Evolutionary conservation across 495 filamentous ascomycete species (phyloP).

Genomic region (Daldinia caldariorum): DNA sequence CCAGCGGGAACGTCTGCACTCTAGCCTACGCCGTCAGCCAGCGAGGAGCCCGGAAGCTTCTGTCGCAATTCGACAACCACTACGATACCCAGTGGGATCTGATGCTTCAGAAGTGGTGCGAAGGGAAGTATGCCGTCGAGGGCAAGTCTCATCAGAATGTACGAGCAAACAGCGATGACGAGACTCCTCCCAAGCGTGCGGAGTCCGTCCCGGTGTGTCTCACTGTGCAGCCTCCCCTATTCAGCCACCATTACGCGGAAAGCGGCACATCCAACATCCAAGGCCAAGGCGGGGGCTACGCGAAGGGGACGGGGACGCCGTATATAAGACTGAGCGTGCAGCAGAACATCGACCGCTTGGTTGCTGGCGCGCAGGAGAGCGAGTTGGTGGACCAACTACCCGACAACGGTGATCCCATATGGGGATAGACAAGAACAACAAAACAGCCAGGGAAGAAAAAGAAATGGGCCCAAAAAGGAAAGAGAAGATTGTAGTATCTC

Average conservation of each 20-base stretch:
- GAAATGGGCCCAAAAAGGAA: background rate
- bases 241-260: slow-evolving; percentile 56
- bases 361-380: slow-evolving; percentile 38
- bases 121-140: slow-evolving; percentile 39
- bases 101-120: slow-evolving; percentile 59
- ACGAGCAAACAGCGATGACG: background rate
- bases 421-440: slow-evolving; percentile 22
- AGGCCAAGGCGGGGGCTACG: slow-evolving; percentile 56
- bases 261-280: slow-evolving; percentile 56
- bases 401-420: slow-evolving; percentile 45
- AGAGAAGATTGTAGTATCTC: background rate
- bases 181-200: background rate
- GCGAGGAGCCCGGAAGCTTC: slow-evolving; percentile 55
- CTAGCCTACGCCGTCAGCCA: slow-evolving; percentile 60
- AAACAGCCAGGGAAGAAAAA: too few species aligned
- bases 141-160: background rate
- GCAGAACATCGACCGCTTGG: slow-evolving; percentile 53
- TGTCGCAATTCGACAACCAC: slow-evolving; percentile 51
- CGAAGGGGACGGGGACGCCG: slow-evolving; percentile 53
- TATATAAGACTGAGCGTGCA: slow-evolving; percentile 58
- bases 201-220: slow-evolving; percentile 48
- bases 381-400: slow-evolving; percentile 55
- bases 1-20: slow-evolving; percentile 54
- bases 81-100: slow-evolving; percentile 57
- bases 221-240: slow-evolving; percentile 59